Evolutionary conservation across 257 asterid genomes (phyloP).

Genomic region (Handroanthus guayacan): DNA sequence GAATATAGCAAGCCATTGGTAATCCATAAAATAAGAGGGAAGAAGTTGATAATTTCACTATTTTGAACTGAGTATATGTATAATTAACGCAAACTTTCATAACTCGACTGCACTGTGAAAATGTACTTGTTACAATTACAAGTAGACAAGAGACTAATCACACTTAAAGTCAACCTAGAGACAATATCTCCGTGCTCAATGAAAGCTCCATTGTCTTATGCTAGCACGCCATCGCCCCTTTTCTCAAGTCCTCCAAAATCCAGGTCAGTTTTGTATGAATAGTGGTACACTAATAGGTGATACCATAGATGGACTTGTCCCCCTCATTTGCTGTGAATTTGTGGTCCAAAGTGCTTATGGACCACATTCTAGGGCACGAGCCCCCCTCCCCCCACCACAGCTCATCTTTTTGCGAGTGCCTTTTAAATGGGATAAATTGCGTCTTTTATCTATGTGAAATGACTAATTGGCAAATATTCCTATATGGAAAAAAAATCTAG

Average conservation of each 20-base stretch:
- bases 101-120: neutral
- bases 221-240: neutral
- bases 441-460: too few species aligned
- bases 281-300: neutral
- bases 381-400: neutral
- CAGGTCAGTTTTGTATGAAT: neutral
- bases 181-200: neutral
- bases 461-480: too few species aligned
- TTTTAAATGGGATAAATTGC: too few species aligned
- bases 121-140: neutral
- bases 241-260: neutral
- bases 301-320: slow-evolving; percentile 9
- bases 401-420: too few species aligned
- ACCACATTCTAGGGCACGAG: neutral
- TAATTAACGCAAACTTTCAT: neutral
- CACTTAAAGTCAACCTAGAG: neutral
- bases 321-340: slow-evolving; percentile 30
- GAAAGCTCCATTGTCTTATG: neutral
- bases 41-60: too few species aligned
- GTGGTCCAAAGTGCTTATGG: slow-evolving; percentile 29
- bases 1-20: too few species aligned
- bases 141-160: neutral
- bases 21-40: too few species aligned
- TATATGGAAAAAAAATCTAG: too few species aligned
- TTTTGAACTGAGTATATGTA: too few species aligned